Base-by-base conservation (phyloP, 352 stramenopile species). In the Phytopythium chamaehyphon region DNA sequence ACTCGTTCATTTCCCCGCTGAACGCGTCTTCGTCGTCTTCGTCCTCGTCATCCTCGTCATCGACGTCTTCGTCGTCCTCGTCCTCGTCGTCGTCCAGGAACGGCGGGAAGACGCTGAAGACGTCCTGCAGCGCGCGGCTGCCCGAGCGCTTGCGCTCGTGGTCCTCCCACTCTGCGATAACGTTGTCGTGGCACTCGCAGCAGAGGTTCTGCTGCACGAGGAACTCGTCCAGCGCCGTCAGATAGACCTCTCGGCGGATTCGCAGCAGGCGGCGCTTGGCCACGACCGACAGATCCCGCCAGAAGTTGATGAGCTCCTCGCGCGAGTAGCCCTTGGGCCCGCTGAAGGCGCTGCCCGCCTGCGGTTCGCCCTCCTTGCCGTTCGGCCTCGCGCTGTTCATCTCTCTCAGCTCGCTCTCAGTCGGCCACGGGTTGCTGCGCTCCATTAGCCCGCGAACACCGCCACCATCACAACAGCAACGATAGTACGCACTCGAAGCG, bases 131-230 rank as follows among this genome's bases (percentile, higher is more conserved):
- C 52, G 77, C 88, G 39, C 80, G 80, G 48, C 63, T 86, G 14
- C 77, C 71, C 5, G 73, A 81, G 19, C 80, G 80, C 49, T 71
- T 76, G 19, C 71, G 71, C 48, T 90, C 80, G 44, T 86, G 73
- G 49, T 90, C 80, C 55, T 88, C 80, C 80, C 80, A 90, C 64
- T 90, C 80, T 47, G 76, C 75, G 28, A 90, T 76, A 31, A 90
- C 77, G 40, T 90, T 90, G 69, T 90, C 80, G 59, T 90, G 80
- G 52, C 80, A 90, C 62, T 90, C 80, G 56, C 77, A 90, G 67
- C 80, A 90, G 38, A 90, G 59, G 42, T 90, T 87, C 50, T 86
- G 75, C 14, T 68, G 62, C 58, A 90, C 72, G n/a, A 90, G 64
- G 53, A 86, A 90, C 61, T 86, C 69, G 53, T 90, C 75, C 43